Base-by-base conservation (phyloP, 1,139 yeast genomes). In the Eremothecium gossypii region DNA sequence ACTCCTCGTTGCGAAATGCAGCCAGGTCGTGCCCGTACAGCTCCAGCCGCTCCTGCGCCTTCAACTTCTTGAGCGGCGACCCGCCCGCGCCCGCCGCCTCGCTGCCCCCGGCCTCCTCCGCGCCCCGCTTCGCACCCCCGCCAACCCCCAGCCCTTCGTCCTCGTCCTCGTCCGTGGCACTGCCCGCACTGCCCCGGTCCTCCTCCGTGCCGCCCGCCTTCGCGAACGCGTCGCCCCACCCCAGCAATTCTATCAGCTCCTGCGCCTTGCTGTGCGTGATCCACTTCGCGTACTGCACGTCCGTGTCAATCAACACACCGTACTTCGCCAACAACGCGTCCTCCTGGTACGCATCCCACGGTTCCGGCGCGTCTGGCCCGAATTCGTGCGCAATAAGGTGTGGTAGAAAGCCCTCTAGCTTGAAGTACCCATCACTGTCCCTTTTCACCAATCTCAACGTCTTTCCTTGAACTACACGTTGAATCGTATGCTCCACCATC, bases 61-160 rank as follows among this genome's bases (percentile, higher is more conserved):
- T 57, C 33, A 50, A 30, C 43, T 50, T 56, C 40, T 57, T 57
- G 33, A 57, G 41, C 1, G 61, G 61, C 5, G 60, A 56, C 7
- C 60, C 35, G 20, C 20, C n/a, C 20, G 17, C n/a, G 13, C 20
- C 20, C 12, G 12, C 35, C n/a, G 23, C 35, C 20, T 13, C 13
- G 8, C 33, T 11, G 13, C 8, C 35, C 17, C 20, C 20, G 5
- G 20, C 35, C 12, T 32, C 35, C 17, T 32, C 20, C 35, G 17
- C 17, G 20, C 23, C n/a, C n/a, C 35, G 20, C 35, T 32, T n/a
- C 20, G n/a, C 20, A 5, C 35, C 35, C 20, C 20, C 35, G 20
- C 17, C n/a, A 4, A 11, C 6, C 35, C 31, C 13, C 7, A 5
- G 31, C 31, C 8, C 20, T 7, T n/a, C 35, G 6, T 12, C 35